Percentiles rank a stretch among this genome's conserved stretches.
Conservation (phyloP, 179 eudicot species). For the Actinidia chinensis region DNA sequence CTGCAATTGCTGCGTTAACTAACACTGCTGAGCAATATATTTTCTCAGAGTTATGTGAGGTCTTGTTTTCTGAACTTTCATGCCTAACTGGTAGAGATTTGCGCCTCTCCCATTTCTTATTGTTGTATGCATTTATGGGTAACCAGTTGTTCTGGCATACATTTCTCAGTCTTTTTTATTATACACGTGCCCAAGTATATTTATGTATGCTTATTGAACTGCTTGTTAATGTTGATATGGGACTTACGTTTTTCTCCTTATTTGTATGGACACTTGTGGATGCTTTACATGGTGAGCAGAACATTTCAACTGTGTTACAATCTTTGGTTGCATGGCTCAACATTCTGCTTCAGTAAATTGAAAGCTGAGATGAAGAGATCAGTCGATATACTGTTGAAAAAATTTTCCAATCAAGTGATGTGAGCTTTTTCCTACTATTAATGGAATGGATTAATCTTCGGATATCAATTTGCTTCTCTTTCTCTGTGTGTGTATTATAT, state of each 20-base stretch:
- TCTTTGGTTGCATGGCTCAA: constrained; percentile 79
- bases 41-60: constrained; percentile 64
- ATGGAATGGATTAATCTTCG: no score
- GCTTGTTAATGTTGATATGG: constrained; percentile 9
- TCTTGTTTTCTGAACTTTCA: constrained; percentile 21
- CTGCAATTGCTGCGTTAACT: constrained; percentile 59
- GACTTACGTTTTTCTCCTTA: neutral
- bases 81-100: neutral
- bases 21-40: constrained; percentile 44
- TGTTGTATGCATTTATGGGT: neutral
- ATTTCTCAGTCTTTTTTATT: neutral
- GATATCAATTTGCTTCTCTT: no score
- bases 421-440: no score
- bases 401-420: constrained; percentile 44
- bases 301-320: constrained; percentile 73
- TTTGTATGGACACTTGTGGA: constrained; percentile 61
- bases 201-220: neutral
- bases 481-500: no score
- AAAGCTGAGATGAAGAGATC: constrained; percentile 54
- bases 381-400: constrained; percentile 47
- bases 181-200: neutral
- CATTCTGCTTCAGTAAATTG: constrained; percentile 56
- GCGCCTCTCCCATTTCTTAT: neutral
- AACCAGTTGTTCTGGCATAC: neutral
- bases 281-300: constrained; percentile 50